Evolutionary conservation across 805 yeast species (phyloP), one percentile per base, ranked within the genome.

Genomic region (Pichia kluyveri): DNA sequence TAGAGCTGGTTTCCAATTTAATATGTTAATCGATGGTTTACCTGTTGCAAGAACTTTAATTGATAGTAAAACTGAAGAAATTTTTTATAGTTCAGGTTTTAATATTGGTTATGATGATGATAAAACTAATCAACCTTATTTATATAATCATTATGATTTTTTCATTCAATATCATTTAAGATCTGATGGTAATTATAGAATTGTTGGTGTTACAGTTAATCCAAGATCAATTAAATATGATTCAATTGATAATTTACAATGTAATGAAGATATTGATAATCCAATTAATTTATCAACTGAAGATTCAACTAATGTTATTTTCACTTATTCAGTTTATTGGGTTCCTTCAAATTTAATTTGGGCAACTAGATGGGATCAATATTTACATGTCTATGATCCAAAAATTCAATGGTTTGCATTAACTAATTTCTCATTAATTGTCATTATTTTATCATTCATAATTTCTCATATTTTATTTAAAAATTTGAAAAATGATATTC

Each of bases 331-430:
- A 2, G 93, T 91, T 18, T 69, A 63, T 36, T 93, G 91, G 73
- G 63, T 68, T 19, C 76, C 76, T 47, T 83, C 91, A 9, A 72
- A 71, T 7, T 86, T 93, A 3, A 79, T 81, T 5, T 93, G 98
- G 98, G 98, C 97, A 34, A 91, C 98, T 3, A 82, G 99, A 69
- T 93, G 99, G 99, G 99, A 93, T 66, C 87, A 88, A 66, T 93
- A 93, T 63, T 72, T 93, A 59, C 95, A 87, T 58, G 93, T 86
- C 26, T 85, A 82, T 63, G 96, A 87, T 61, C 95, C 97, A 49
- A 83, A 84, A 61, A 86, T 93, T 57, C 97, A 93, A 69, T 91
- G 98, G 97, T 86, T 89, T 59, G 88, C 97, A 2, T 77, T 93
- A 57, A 69, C 89, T 55, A 89, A 89, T 68, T 88, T 95, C 53